These are phyloP conservation scores for Arabidopsis hybrid DNA, from an alignment of 441 rosid species.

Conservation along the genomic window DNA sequence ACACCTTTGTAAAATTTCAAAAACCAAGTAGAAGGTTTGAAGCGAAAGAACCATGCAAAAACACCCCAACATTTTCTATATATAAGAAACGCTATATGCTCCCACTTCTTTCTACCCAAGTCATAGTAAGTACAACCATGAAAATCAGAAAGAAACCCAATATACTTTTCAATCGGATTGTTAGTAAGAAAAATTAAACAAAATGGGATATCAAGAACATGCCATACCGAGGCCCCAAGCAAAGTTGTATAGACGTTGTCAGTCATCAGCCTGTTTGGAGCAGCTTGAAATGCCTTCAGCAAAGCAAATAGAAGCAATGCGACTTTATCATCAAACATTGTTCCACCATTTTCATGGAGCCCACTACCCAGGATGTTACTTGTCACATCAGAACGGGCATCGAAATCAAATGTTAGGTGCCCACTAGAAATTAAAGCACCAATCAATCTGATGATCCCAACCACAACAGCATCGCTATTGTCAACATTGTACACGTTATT, in stretches of 20 bases:
- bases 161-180: conserved; percentile 9
- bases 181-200: conserved; percentile 23
- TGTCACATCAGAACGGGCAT: conserved; percentile 61
- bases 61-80: conserved; percentile 15
- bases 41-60: conserved; percentile 23
- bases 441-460: conserved; percentile 86
- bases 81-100: conserved; percentile 24
- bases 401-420: conserved; percentile 73
- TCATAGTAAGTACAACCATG: conserved; percentile 9
- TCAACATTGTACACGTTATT: conserved; percentile 93
- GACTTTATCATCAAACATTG: conserved; percentile 97
- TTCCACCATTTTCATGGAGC: conserved; percentile 74
- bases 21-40: conserved; percentile 11
- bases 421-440: conserved; percentile 90
- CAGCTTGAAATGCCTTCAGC: conserved; percentile 94
- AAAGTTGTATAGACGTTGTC: conserved; percentile 86
- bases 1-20: conserved; percentile 20
- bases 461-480: conserved; percentile 88
- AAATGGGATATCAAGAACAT: conserved; percentile 22
- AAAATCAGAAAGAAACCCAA: conserved; percentile 31
- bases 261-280: conserved; percentile 94
- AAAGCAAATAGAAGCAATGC: conserved; percentile 91
- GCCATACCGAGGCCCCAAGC: conserved; percentile 93
- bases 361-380: conserved; percentile 72
- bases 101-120: conserved; percentile 27